Base-by-base conservation (phyloP, 2,329 filamentous ascomycete species). In the Clarireedia paspali region DNA sequence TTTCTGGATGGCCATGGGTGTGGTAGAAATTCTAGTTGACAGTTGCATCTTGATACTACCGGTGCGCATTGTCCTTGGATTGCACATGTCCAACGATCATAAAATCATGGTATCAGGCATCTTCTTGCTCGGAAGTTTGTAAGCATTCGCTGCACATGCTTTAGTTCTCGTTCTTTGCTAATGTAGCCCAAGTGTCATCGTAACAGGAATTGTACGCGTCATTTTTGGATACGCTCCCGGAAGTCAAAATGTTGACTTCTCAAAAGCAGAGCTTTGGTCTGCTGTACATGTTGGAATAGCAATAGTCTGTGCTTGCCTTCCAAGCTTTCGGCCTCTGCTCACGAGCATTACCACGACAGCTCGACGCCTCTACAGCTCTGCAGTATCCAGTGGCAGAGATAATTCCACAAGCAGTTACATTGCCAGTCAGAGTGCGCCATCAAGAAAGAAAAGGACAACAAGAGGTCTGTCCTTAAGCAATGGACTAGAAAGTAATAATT, bases 251-350 rank as follows among this genome's bases (percentile, higher is more conserved):
- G 55, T 55, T 15, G 50, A 53, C 9, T 59, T 59, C 39, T 24
- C 47, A 12, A 49, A 39, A 50, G 56, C 57, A n/a, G 55, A 59
- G 30, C 45, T 59, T 10, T 59, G 57, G 57, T 57, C 56, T 5
- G 38, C 55, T 14, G 51, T 59, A 5, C 57, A 59, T 26, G 45
- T 57, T 23, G 55, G 57, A 14, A 57, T 55, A n/a, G 57, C 50
- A n/a, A 55, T 59, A 14, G 51, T 59, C 10, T 59, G 57, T 34
- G 55, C 57, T 36, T 59, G 55, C 38, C 56, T 59, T 6, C 57
- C 57, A 15, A 49, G 39, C 38, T 50, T 57, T 40, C 56, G 57
- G 6, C 57, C 57, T 48, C 47, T 58, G 5, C 36, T 56, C 14
- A 56, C 38, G 26, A 46, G 52, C 17, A 55, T 55, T 5, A 55